Base-by-base conservation (phyloP, 192 early-diverging fungal genomes). In the Podila epicladia region DNA sequence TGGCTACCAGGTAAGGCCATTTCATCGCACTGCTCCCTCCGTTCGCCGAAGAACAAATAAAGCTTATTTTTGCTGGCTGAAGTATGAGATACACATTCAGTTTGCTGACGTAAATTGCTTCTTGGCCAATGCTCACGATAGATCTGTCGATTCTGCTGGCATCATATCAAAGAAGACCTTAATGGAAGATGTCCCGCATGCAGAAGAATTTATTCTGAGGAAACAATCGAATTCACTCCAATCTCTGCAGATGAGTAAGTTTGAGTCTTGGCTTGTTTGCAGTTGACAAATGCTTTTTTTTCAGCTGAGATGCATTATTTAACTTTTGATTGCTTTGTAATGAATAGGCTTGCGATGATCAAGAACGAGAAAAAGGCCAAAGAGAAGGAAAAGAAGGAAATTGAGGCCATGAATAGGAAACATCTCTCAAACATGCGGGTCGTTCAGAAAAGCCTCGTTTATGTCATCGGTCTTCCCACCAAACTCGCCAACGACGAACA, bases 141-240 rank as follows among this genome's bases (percentile, higher is more conserved):
- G 96, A 96, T 99, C 73, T 99, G 98, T 84, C 92, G 97, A 19
- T 99, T 99, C 84, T 99, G 98, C 72, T 98, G 96, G 93, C 94
- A 99, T 83, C 97, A 96, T 72, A 98, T 99, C 83, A 96, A 96
- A 73, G 93, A 98, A 63, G 91, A 96, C 78, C 88, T 96, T 62
- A 98, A 97, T 83, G 93, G 94, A 19, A 90, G 93, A 31, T 99
- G 98, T 77, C 98, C 98, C 32, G 98, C 98, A 13, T 99, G 98
- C 69, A 89, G 98, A n/a, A 86, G 97, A 22, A 75, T 92, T 5
- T 99, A 97, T 65, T 92, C 94, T 8, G 97, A 98, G 62, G 95
- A 99, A 58, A 93, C 85, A 13, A 89, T 95, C 53, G 93, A 96
- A 76, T 96, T 96, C 76, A 93, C 85, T 22, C 94, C 96, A 29